These are phyloP conservation scores for Protomyces gravidus DNA, from an alignment of 1,139 yeast species.

Conservation along the genomic window DNA sequence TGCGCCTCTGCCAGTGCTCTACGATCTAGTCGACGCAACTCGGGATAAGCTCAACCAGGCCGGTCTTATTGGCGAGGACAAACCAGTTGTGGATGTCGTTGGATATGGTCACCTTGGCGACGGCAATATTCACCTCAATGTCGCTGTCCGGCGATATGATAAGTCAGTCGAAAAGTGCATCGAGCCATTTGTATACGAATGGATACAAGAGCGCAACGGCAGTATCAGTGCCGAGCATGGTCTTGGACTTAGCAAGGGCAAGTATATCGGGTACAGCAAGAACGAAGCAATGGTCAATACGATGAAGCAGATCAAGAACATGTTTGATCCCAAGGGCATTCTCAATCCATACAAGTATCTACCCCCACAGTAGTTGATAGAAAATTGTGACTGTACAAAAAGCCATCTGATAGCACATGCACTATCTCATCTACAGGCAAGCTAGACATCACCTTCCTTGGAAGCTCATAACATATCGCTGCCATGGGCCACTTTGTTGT, in stretches of 20 bases:
- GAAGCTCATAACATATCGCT: neutral
- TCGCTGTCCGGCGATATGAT: slow-evolving; percentile 77
- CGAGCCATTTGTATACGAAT: slow-evolving; percentile 92
- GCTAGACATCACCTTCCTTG: neutral
- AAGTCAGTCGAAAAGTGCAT: slow-evolving; percentile 69
- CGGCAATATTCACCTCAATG: slow-evolving; percentile 88
- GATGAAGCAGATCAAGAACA: slow-evolving; percentile 71
- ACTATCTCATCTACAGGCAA: neutral
- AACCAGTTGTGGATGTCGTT: slow-evolving; percentile 79
- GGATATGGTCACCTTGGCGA: slow-evolving; percentile 98
- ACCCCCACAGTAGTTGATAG: neutral
- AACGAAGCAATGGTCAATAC: slow-evolving; percentile 60
- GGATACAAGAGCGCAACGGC: slow-evolving; percentile 69
- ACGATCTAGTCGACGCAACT: slow-evolving; percentile 72
- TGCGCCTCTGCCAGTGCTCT: slow-evolving; percentile 71
- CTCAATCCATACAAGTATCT: slow-evolving; percentile 89
- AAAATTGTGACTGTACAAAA: neutral
- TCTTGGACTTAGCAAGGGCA: slow-evolving; percentile 89
- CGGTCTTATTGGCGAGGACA: slow-evolving; percentile 56
- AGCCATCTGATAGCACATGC: neutral
- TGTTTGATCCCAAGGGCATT: slow-evolving; percentile 83
- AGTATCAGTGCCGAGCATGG: slow-evolving; percentile 98
- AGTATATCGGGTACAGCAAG: slow-evolving; percentile 79
- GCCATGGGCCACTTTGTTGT: slow-evolving; percentile 25
- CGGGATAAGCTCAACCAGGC: slow-evolving; percentile 54